phyloP scores from a whole-genome alignment of 805 yeast genomes.

The Hanseniaspora guilliermondii region DNA sequence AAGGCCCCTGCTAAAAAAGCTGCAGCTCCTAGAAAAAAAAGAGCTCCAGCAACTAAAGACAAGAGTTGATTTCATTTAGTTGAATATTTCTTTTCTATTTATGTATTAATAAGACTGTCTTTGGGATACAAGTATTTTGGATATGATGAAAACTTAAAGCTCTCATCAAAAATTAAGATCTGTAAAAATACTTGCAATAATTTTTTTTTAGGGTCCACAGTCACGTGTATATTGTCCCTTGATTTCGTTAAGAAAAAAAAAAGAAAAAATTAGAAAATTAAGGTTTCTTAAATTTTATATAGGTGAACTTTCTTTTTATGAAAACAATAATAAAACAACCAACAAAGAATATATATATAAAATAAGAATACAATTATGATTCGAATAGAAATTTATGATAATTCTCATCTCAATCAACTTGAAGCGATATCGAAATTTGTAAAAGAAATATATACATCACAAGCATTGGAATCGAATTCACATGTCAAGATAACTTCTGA shows the following conservation, averaged over 20 bases:
- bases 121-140: too few relatives aligned
- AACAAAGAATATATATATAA: background rate
- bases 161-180: too few relatives aligned
- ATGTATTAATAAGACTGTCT: too few relatives aligned
- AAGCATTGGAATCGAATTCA: background rate
- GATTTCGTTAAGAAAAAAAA: too few relatives aligned
- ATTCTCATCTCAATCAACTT: background rate
- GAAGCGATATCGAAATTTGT: background rate
- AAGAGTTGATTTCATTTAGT: background rate
- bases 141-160: too few relatives aligned
- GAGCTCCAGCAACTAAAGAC: background rate
- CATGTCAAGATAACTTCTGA: background rate
- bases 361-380: too few relatives aligned
- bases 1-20: slow-evolving; percentile 6
- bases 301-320: too few relatives aligned
- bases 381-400: background rate
- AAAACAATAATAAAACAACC: background rate
- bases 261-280: too few relatives aligned
- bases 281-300: too few relatives aligned
- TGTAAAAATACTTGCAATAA: too few relatives aligned
- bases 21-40: slow-evolving; percentile 1
- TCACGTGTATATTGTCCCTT: too few relatives aligned
- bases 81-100: background rate
- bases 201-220: too few relatives aligned
- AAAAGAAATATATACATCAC: background rate